Evolutionary conservation across 331 rosid genomes (phyloP).

Genomic region (Ulmus americana): DNA sequence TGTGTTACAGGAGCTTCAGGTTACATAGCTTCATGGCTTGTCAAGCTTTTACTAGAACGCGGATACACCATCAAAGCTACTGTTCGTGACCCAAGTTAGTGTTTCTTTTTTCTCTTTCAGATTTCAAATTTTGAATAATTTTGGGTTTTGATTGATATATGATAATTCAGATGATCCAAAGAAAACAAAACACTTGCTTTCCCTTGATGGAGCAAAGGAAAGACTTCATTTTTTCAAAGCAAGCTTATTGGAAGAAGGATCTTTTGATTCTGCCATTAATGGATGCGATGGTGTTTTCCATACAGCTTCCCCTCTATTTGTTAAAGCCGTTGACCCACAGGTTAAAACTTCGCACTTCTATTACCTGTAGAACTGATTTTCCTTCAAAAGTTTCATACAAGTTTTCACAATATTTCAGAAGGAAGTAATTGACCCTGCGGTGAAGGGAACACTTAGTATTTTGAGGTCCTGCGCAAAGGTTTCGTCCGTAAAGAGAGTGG

Average conservation of each 20-base stretch:
- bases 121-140: too few relatives aligned
- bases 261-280: slow-evolving; percentile 19
- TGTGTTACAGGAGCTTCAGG: background rate
- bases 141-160: too few relatives aligned
- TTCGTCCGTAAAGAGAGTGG: slow-evolving; percentile 37
- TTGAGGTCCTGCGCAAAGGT: slow-evolving; percentile 37
- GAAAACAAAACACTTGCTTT: slow-evolving; percentile 23
- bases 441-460: slow-evolving; percentile 35
- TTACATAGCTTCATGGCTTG: background rate
- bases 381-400: background rate
- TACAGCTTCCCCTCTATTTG: slow-evolving; percentile 22
- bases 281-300: slow-evolving; percentile 26
- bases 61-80: background rate
- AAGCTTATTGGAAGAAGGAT: slow-evolving; percentile 19
- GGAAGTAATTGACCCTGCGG: slow-evolving; percentile 40
- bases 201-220: slow-evolving; percentile 20
- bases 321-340: slow-evolving; percentile 27
- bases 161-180: slow-evolving; percentile 9
- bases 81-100: background rate
- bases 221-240: slow-evolving; percentile 13
- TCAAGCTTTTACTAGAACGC: background rate
- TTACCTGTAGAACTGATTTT: background rate
- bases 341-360: background rate
- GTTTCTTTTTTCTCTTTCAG: background rate
- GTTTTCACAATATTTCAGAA: slow-evolving; percentile 22